Evolutionary conservation across 2,329 filamentous ascomycete genomes (phyloP), one percentile per base, ranked within the genome.

Genomic region (Colletotrichum paranaense): DNA sequence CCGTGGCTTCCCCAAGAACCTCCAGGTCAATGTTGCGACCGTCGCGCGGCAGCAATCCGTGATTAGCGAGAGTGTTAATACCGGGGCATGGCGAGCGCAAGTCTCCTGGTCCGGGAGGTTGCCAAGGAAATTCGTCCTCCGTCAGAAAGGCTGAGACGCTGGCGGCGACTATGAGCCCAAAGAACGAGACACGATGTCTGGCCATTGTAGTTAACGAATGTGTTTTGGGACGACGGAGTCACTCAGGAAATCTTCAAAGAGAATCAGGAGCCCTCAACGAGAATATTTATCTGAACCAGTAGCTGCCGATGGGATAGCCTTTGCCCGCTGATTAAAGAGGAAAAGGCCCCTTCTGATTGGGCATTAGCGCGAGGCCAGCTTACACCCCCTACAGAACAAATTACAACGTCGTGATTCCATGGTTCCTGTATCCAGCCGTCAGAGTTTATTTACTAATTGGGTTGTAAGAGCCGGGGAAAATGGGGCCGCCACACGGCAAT

Each of bases 1-100:
- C 35, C 35, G 70, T 49, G 59, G 68, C 56, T 35, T 73, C 64
- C 16, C 65, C 65, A 42, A 67, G 62, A 1, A 68, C 38, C 4
- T 68, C 32, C 30, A 67, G 30, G 6, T 67, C 65, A 14, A 72
- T 53, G 35, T 66, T 66, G 19, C 62, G 62, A 11, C 71, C 71
- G 24, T 73, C 62, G 24, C 71, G 71, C 16, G 71, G 67, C 19
- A 76, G 53, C 32, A 77, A 73, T 6, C 75, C 76, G 57, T 77
- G 76, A 26, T 77, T 75, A 30, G 76, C 76, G 2, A 78, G 71
- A 3, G 76, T 74, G 62, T 77, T 78, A 12, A 77, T 56, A 63
- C 77, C 76, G 3, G 75, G 76, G 56, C 76, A 78, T 14, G 76
- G 76, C n/a, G 73, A 69, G 19, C 76, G 71, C 57, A 68, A 28